Evolutionary conservation across 1,139 yeast genomes (phyloP).

Genomic region (Blastobotrys elegans): DNA sequence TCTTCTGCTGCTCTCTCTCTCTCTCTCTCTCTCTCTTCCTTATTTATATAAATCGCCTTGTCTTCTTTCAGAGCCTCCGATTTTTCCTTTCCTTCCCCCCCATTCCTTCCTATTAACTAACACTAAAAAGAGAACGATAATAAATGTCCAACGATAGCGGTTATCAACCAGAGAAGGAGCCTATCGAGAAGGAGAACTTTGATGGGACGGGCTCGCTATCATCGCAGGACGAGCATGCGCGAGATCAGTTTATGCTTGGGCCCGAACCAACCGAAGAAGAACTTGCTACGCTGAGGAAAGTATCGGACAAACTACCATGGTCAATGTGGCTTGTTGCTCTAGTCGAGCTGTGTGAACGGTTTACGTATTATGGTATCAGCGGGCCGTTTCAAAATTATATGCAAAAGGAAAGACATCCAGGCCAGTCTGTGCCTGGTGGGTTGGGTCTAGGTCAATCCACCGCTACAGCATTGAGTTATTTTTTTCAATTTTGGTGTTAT

Average conservation of each 20-base stretch:
- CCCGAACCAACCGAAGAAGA: slow-evolving; percentile 43
- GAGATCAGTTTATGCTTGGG: slow-evolving; percentile 30
- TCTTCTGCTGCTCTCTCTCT: no score
- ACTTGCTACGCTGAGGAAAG: slow-evolving; percentile 40
- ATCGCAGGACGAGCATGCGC: background rate
- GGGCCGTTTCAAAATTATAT: slow-evolving; percentile 77
- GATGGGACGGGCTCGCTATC: background rate
- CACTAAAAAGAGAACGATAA: background rate
- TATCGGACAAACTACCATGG: slow-evolving; percentile 41
- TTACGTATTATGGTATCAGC: slow-evolving; percentile 72
- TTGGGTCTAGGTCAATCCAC: slow-evolving; percentile 56
- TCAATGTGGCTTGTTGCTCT: slow-evolving; percentile 69
- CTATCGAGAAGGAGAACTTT: background rate
- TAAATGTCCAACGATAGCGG: background rate
- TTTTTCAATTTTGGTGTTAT: slow-evolving; percentile 81
- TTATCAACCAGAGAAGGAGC: background rate
- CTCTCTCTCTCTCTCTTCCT: no score
- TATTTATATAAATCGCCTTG: no score
- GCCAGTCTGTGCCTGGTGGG: slow-evolving; percentile 46
- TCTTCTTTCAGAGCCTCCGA: no score
- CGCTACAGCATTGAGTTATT: slow-evolving; percentile 71
- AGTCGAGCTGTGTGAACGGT: slow-evolving; percentile 78
- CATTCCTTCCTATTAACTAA: no score
- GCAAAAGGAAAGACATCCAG: slow-evolving; percentile 43
- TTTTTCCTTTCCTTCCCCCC: no score